These are phyloP conservation scores for Cylindrodendrum hubeiense DNA, from an alignment of 2,329 filamentous ascomycete genomes.

Conservation along the genomic window DNA sequence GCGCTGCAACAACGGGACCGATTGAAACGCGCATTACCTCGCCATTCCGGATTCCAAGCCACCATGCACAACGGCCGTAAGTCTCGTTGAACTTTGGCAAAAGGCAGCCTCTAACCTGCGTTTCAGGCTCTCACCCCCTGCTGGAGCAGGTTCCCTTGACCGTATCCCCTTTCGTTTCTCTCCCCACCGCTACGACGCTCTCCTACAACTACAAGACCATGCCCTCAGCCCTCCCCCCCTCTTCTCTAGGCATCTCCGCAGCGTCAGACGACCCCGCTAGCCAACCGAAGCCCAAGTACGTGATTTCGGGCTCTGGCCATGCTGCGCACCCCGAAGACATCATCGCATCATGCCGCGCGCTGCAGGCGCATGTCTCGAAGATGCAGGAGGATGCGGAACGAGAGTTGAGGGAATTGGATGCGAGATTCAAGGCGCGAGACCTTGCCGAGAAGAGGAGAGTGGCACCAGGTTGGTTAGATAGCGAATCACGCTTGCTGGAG, in stretches of 20 bases:
- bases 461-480: constrained; percentile 85
- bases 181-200: constrained; percentile 89
- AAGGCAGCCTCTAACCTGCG: constrained; percentile 24
- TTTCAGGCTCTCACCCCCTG: constrained; percentile 81
- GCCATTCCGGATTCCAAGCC: neutral
- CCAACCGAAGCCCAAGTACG: constrained; percentile 74
- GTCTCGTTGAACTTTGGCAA: constrained; percentile 21
- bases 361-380: constrained; percentile 80
- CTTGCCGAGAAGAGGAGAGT: constrained; percentile 83
- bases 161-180: constrained; percentile 92
- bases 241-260: constrained; percentile 51
- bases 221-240: constrained; percentile 82
- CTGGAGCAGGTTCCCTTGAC: constrained; percentile 93
- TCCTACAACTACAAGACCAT: constrained; percentile 96
- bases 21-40: neutral
- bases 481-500: constrained; percentile 76
- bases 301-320: constrained; percentile 82
- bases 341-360: constrained; percentile 80
- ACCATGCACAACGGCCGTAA: constrained; percentile 53
- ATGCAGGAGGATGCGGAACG: constrained; percentile 76
- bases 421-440: constrained; percentile 72
- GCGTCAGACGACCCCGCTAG: constrained; percentile 50
- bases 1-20: neutral
- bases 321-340: constrained; percentile 91
- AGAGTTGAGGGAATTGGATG: constrained; percentile 78